phyloP scores from a whole-genome alignment of 139 green algal genomes.

The Micractinium conductrix region DNA sequence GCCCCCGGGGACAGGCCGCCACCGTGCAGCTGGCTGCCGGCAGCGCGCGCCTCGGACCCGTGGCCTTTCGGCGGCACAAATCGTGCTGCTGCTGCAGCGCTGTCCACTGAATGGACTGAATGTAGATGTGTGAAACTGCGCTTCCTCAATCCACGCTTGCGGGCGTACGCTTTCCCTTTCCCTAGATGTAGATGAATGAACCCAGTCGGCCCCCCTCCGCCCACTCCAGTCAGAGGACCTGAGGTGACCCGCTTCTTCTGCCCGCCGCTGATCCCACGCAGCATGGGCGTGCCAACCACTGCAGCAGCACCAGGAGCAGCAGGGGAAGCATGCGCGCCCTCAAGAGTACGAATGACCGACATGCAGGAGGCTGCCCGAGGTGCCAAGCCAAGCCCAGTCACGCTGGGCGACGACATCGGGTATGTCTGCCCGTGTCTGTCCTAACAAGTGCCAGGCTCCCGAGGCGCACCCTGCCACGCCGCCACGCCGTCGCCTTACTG shows the following conservation, averaged over 20 bases:
- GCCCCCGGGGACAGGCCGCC: no score
- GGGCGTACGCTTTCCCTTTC: no score
- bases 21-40: not conserved
- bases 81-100: no score
- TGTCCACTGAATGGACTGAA: no score
- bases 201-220: no score
- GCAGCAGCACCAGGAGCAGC: not conserved
- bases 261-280: constrained; percentile 61
- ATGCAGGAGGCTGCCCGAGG: no score
- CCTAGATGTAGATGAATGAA: no score
- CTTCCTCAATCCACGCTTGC: not conserved
- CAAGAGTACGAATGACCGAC: no score
- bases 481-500: not conserved
- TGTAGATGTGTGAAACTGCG: not conserved
- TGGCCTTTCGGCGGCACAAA: no score
- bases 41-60: not conserved
- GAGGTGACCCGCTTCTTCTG: constrained; percentile 77
- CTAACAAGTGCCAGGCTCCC: not conserved
- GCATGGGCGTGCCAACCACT: constrained; percentile 70
- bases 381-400: not conserved
- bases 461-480: not conserved
- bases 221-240: not conserved
- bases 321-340: no score
- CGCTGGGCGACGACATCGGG: no score
- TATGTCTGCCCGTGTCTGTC: no score